Evolutionary conservation across 192 early-diverging fungal species (phyloP).

Genomic region (Coemansia reversa): DNA sequence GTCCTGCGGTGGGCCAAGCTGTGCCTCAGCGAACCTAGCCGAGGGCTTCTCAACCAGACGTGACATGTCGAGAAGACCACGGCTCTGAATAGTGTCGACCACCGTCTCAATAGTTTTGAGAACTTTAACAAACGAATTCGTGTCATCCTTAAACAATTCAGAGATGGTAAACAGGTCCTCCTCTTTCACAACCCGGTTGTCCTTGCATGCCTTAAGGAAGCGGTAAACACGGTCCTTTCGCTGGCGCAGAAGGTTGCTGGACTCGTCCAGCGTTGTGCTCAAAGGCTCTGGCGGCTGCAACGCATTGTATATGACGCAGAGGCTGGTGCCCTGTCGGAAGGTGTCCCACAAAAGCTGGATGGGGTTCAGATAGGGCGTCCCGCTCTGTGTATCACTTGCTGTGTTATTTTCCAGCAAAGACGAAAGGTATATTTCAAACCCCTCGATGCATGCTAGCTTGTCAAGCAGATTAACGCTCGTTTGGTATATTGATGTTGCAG

Average conservation of each 20-base stretch:
- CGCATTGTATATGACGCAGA: conserved; percentile 72
- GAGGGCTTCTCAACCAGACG: conserved; percentile 46
- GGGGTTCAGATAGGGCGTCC: conserved; percentile 58
- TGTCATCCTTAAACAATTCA: conserved; percentile 91
- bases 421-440: conserved; percentile 63
- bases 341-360: conserved; percentile 71
- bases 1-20: conserved; percentile 69
- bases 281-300: conserved; percentile 63
- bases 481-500: conserved; percentile 67
- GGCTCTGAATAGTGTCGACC: conserved; percentile 70
- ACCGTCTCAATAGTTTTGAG: conserved; percentile 81
- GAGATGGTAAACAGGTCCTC: conserved; percentile 81
- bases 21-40: conserved; percentile 52
- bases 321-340: conserved; percentile 68
- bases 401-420: conserved; percentile 40
- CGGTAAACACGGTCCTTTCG: conserved; percentile 83
- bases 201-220: conserved; percentile 86
- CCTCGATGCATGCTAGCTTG: conserved; percentile 68
- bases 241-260: conserved; percentile 60
- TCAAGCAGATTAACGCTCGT: conserved; percentile 68
- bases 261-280: conserved; percentile 56
- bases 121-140: conserved; percentile 95
- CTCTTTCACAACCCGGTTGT: conserved; percentile 70
- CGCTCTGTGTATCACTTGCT: conserved; percentile 37
- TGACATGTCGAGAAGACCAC: conserved; percentile 41